Evolutionary conservation across 306 rosid species (phyloP).

Genomic region (Fagus crenata): DNA sequence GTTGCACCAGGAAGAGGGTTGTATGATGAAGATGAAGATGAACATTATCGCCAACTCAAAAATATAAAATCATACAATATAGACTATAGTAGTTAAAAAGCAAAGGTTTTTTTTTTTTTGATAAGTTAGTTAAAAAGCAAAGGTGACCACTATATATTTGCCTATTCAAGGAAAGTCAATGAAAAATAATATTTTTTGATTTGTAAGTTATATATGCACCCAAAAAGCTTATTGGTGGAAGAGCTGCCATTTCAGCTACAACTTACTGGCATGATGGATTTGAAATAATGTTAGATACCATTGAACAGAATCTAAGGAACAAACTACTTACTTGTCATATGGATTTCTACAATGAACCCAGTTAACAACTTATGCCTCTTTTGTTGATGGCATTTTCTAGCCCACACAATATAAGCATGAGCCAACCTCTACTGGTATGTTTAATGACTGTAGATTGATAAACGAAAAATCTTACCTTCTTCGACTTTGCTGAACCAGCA

Average conservation of each 20-base stretch:
- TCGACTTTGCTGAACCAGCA: conserved; percentile 81
- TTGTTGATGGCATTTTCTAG: neutral
- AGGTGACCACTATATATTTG: too few species aligned
- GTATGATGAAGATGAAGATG: neutral
- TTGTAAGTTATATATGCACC: neutral
- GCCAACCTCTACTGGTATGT: neutral
- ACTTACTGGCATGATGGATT: neutral
- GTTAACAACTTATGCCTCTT: neutral
- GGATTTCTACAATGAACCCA: conserved; percentile 5
- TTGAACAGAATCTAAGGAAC: neutral
- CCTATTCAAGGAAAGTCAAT: neutral
- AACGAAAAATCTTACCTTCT: conserved; percentile 58
- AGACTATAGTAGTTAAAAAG: too few species aligned
- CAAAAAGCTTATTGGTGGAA: neutral
- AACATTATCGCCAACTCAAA: neutral
- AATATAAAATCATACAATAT: neutral
- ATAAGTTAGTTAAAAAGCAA: too few species aligned
- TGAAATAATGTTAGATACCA: neutral
- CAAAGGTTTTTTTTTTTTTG: too few species aligned
- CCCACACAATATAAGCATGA: neutral
- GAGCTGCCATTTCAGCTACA: neutral
- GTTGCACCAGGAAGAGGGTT: neutral
- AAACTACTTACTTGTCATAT: neutral
- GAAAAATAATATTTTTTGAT: neutral
- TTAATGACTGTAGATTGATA: conserved; percentile 16